phyloP scores from a whole-genome alignment of 345 rosid species.

The Balakata baccata region DNA sequence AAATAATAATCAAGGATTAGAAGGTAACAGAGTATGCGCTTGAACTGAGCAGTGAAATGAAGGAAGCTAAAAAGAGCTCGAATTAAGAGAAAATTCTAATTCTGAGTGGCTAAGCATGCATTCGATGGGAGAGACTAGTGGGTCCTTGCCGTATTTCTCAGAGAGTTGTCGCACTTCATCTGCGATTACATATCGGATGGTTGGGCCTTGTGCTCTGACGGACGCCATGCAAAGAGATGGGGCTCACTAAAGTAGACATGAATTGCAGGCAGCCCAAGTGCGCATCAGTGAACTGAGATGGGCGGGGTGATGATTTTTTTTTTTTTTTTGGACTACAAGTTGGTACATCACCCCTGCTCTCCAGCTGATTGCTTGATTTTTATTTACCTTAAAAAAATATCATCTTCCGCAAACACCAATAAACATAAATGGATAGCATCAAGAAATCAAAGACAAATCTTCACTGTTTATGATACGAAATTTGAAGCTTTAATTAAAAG shows the following conservation, averaged over 20 bases:
- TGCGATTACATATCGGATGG: constrained; percentile 78
- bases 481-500: no score
- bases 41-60: not conserved
- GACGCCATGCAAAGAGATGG: constrained; percentile 37
- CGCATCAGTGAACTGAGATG: not conserved
- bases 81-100: not conserved
- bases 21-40: no score
- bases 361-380: no score
- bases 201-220: constrained; percentile 55
- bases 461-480: no score
- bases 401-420: no score
- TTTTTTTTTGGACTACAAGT: no score
- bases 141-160: constrained; percentile 68
- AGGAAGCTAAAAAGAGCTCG: not conserved
- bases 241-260: not conserved
- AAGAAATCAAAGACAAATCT: no score
- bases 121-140: not conserved
- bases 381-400: no score
- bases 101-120: not conserved
- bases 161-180: constrained; percentile 60
- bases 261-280: not conserved
- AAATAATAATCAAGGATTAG: no score
- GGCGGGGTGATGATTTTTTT: no score
- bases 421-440: no score
- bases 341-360: no score